A percentile compares a stretch with the other conserved stretches of the same genome.
phyloP scores from a whole-genome alignment of 23 red algal species.

The Pyropia haitanensis region DNA sequence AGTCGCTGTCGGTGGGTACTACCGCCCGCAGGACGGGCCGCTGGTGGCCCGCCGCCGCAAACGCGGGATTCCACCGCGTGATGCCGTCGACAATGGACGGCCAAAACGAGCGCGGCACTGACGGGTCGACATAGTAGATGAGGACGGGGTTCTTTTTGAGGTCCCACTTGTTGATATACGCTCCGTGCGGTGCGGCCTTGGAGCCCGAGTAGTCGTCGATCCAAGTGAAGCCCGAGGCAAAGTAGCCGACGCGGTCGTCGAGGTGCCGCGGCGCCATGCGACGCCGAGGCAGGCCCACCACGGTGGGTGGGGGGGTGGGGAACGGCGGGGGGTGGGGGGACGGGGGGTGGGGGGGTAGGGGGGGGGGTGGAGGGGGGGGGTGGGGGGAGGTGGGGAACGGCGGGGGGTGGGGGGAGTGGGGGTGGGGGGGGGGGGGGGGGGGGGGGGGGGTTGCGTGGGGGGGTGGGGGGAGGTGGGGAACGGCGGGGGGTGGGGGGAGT shows the following conservation, averaged over 20 bases:
- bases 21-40: no score
- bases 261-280: neutral
- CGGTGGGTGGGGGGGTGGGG: no score
- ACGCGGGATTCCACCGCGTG: neutral
- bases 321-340: no score
- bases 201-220: neutral
- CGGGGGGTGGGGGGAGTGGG: no score
- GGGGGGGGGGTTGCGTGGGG: no score
- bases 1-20: neutral
- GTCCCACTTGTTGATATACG: neutral
- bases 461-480: no score
- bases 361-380: no score
- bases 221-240: neutral
- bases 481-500: no score
- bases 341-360: no score
- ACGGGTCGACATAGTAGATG: neutral
- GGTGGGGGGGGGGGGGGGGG: no score
- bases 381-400: no score
- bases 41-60: neutral
- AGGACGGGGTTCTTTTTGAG: neutral
- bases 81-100: neutral
- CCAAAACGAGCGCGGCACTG: neutral
- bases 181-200: neutral
- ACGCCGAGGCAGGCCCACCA: neutral
- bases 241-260: constrained; percentile 22